Percentiles rank a stretch among this genome's conserved stretches.
Evolutionary conservation across 768 basidiomycete species (phyloP).

Genomic region (Dioszegia crocea): DNA sequence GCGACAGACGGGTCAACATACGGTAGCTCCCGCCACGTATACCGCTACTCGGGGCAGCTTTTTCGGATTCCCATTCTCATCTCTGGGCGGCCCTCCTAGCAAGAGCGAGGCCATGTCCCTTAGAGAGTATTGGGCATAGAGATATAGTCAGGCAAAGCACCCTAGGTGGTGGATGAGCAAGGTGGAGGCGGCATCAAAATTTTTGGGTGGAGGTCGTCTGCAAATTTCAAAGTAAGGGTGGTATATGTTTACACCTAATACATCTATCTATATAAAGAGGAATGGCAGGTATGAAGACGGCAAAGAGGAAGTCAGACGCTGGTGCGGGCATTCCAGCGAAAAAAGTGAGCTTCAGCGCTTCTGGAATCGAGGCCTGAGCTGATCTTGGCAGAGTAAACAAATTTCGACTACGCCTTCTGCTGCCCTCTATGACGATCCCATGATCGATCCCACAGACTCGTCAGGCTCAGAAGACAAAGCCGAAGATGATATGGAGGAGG

Average conservation of each 20-base stretch:
- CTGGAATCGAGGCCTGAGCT: not conserved
- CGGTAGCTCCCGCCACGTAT: constrained; percentile 36
- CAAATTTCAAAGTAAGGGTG: not conserved
- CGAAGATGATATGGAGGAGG: constrained; percentile 10
- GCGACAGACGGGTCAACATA: constrained; percentile 11
- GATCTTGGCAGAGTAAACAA: not conserved
- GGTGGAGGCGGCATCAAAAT: constrained; percentile 11
- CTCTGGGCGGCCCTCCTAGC: constrained; percentile 3
- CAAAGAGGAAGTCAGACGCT: constrained; percentile 21
- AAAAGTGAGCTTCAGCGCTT: constrained; percentile 10
- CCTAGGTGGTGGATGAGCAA: not conserved
- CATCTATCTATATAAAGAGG: not conserved
- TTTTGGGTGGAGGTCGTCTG: constrained; percentile 1
- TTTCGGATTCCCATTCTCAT: constrained; percentile 17
- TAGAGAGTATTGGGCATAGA: not conserved
- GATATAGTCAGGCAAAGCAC: not conserved
- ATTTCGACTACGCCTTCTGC: not conserved
- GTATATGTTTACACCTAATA: not conserved
- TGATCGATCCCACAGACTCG: constrained; percentile 19
- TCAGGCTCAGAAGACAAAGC: constrained; percentile 4
- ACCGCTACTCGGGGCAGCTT: constrained; percentile 36
- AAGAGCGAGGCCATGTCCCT: constrained; percentile 12
- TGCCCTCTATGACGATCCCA: constrained; percentile 16
- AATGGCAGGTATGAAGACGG: constrained; percentile 12
- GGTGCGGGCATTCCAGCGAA: not conserved